A percentile compares a stretch with the other conserved stretches of the same genome.
Evolutionary conservation across 768 basidiomycete species (phyloP).

Genomic region (Grammothele lineata): DNA sequence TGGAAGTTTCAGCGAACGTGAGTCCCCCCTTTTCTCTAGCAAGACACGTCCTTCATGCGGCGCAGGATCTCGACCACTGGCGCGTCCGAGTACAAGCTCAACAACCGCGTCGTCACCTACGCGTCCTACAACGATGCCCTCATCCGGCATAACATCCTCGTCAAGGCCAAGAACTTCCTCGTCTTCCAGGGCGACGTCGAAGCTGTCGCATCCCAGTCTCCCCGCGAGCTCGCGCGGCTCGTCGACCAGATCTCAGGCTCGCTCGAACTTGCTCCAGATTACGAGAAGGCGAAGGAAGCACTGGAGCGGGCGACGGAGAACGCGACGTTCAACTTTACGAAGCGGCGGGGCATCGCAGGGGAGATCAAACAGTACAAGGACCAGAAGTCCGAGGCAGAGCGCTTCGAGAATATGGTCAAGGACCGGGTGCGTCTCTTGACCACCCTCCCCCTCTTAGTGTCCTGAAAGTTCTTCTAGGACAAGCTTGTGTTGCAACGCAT

Average conservation of each 20-base stretch:
- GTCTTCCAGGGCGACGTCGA: slow-evolving; percentile 99
- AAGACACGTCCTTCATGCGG: neutral
- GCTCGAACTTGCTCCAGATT: slow-evolving; percentile 81
- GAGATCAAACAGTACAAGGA: slow-evolving; percentile 98
- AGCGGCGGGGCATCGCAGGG: slow-evolving; percentile 86
- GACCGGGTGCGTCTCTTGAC: slow-evolving; percentile 54
- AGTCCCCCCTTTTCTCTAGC: slow-evolving; percentile 28
- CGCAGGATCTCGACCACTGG: slow-evolving; percentile 83
- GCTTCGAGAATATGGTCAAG: slow-evolving; percentile 73
- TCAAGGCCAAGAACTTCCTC: slow-evolving; percentile 98
- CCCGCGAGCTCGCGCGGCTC: slow-evolving; percentile 82
- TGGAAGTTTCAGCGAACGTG: slow-evolving; percentile 92
- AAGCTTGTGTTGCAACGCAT: slow-evolving; percentile 77
- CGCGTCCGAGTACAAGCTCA: slow-evolving; percentile 87
- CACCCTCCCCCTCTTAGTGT: neutral
- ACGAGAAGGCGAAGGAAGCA: slow-evolving; percentile 82
- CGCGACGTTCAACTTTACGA: slow-evolving; percentile 92
- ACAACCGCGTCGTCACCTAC: slow-evolving; percentile 78
- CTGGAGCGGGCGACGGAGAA: slow-evolving; percentile 92
- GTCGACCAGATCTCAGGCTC: slow-evolving; percentile 97
- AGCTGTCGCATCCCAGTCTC: slow-evolving; percentile 91
- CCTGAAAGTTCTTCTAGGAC: slow-evolving; percentile 44
- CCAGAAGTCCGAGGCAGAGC: slow-evolving; percentile 89
- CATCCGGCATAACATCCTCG: slow-evolving; percentile 87
- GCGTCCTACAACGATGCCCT: slow-evolving; percentile 86